phyloP scores from a whole-genome alignment of 2,329 filamentous ascomycete genomes.

The Calonectria naviculata region DNA sequence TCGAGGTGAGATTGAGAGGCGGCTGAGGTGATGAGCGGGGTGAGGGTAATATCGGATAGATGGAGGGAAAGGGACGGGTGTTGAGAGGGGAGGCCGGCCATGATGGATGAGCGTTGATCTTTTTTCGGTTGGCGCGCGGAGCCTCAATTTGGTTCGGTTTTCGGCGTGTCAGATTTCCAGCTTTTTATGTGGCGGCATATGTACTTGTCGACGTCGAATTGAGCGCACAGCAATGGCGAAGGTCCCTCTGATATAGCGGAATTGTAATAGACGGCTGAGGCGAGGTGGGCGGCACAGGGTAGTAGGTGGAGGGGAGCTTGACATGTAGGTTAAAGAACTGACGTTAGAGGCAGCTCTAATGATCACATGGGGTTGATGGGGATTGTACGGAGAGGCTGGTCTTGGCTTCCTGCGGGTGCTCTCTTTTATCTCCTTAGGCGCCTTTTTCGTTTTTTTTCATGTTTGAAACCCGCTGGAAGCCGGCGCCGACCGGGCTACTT shows the following conservation, averaged over 20 bases:
- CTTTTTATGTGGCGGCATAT: neutral
- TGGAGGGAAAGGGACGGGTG: conserved; percentile 65
- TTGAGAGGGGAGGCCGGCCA: conserved; percentile 56
- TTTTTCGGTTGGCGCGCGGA: conserved; percentile 6
- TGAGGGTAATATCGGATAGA: conserved; percentile 67
- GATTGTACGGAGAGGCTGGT: conserved; percentile 9
- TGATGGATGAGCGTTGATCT: conserved; percentile 36
- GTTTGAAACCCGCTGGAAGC: conserved; percentile 13
- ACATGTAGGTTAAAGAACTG: conserved; percentile 1
- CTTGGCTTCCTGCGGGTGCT: conserved; percentile 1
- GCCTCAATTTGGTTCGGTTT: conserved; percentile 3
- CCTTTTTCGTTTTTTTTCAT: conserved; percentile 4
- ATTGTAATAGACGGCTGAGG: neutral
- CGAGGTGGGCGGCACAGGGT: neutral
- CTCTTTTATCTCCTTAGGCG: neutral
- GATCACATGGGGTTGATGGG: conserved; percentile 20
- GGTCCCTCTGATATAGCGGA: neutral
- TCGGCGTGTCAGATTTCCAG: neutral
- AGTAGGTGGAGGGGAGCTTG: neutral
- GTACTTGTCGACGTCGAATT: conserved; percentile 7
- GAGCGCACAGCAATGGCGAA: neutral
- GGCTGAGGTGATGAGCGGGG: conserved; percentile 67
- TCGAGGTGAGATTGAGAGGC: conserved; percentile 55
- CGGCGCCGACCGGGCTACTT: conserved; percentile 1
- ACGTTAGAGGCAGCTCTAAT: conserved; percentile 21